phyloP scores from a whole-genome alignment of 345 rosid species.

The Limnanthes douglasii region DNA sequence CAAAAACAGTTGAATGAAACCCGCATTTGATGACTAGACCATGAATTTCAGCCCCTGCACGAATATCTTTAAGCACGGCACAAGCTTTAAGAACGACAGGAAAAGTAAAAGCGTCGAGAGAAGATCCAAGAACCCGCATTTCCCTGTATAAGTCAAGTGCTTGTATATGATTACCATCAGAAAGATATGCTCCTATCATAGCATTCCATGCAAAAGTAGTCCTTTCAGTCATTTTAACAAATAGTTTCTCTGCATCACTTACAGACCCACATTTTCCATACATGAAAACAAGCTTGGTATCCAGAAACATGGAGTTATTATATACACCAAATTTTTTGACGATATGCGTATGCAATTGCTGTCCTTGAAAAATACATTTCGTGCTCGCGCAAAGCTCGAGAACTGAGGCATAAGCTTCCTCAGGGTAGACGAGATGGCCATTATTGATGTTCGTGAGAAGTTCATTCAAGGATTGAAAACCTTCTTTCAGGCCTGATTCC shows the following conservation, averaged over 20 bases:
- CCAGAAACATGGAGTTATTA: slow-evolving; percentile 22
- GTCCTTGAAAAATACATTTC: slow-evolving; percentile 26
- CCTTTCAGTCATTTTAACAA: slow-evolving; percentile 47
- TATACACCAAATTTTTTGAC: slow-evolving; percentile 17
- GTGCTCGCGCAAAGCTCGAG: slow-evolving; percentile 35
- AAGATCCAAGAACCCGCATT: slow-evolving; percentile 34
- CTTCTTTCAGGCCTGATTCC: slow-evolving; percentile 22
- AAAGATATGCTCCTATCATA: slow-evolving; percentile 46
- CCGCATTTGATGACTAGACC: slow-evolving; percentile 38
- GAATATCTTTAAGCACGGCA: slow-evolving; percentile 20
- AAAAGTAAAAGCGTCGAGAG: slow-evolving; percentile 43
- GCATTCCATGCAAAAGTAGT: slow-evolving; percentile 69
- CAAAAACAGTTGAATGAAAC: slow-evolving; percentile 21
- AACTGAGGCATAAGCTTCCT: slow-evolving; percentile 23
- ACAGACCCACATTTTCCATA: slow-evolving; percentile 47
- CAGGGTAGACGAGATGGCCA: slow-evolving; percentile 2
- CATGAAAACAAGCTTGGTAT: slow-evolving; percentile 60
- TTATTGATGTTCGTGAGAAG: background rate
- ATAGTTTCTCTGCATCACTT: slow-evolving; percentile 39
- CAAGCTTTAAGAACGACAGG: slow-evolving; percentile 55
- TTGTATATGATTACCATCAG: slow-evolving; percentile 28
- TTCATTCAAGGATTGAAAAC: slow-evolving; percentile 15
- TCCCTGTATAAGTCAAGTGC: slow-evolving; percentile 33
- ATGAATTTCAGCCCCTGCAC: slow-evolving; percentile 44
- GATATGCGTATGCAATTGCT: slow-evolving; percentile 42